Percentiles rank a stretch among this genome's conserved stretches.
These are phyloP conservation scores for Zymoseptoria passerinii DNA, from an alignment of 2,329 filamentous ascomycete species.

Conservation along the genomic window DNA sequence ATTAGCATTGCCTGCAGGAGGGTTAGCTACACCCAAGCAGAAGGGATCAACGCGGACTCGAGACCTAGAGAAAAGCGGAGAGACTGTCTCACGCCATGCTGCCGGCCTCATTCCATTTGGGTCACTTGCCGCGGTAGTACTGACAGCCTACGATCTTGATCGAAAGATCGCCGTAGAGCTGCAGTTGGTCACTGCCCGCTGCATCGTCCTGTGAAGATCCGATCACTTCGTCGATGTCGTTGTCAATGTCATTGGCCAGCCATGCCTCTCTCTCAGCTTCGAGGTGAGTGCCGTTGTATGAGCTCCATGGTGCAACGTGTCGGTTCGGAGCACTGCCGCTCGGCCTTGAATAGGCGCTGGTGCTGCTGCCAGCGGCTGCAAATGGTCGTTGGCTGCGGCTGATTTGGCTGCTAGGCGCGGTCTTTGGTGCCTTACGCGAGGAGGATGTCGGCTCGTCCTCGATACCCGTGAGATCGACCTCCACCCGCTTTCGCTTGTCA, in stretches of 20 bases:
- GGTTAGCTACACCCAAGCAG: too few species aligned
- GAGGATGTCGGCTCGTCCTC: conserved; percentile 9
- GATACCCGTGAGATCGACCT: conserved; percentile 16
- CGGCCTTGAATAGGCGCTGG: neutral
- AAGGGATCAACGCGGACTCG: too few species aligned
- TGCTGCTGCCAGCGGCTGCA: neutral
- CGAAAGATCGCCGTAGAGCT: conserved; percentile 32
- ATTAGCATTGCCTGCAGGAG: conserved; percentile 36
- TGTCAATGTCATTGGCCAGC: conserved; percentile 21
- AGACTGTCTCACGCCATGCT: too few species aligned
- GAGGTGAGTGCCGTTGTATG: conserved; percentile 5
- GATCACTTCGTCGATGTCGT: conserved; percentile 24
- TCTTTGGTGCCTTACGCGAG: conserved; percentile 1
- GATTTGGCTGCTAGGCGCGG: neutral
- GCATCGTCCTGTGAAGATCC: conserved; percentile 25
- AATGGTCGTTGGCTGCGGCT: neutral
- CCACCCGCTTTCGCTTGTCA: conserved; percentile 16
- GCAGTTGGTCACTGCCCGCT: conserved; percentile 20
- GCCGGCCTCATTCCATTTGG: conserved; percentile 18
- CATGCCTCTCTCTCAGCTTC: conserved; percentile 20
- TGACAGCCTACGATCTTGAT: conserved; percentile 53
- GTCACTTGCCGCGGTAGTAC: conserved; percentile 49
- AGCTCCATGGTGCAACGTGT: conserved; percentile 4
- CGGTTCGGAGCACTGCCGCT: conserved; percentile 9
- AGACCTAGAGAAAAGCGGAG: too few species aligned